These are phyloP conservation scores for Polymyxa betae DNA, from an alignment of 208 protist species.

Conservation along the genomic window DNA sequence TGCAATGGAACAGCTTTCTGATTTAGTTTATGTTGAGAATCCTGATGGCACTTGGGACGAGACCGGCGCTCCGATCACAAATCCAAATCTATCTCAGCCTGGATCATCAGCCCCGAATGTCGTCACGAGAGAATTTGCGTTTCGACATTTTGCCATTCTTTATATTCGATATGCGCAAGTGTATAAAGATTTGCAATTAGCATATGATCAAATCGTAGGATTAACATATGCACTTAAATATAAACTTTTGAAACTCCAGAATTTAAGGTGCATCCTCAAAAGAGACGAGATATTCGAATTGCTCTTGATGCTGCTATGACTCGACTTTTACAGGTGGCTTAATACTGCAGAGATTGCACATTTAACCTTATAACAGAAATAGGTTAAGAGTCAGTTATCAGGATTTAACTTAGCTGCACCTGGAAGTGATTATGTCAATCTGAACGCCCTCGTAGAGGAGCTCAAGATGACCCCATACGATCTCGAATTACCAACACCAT, in stretches of 20 bases:
- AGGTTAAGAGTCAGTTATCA: not conserved
- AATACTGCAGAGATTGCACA: too few species aligned
- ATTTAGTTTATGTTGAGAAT: constrained; percentile 26
- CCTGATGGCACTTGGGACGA: constrained; percentile 12
- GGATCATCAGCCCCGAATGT: not conserved
- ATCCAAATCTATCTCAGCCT: not conserved
- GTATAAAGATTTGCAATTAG: not conserved
- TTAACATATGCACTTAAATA: not conserved
- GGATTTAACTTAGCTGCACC: not conserved
- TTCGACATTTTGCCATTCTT: constrained; percentile 37
- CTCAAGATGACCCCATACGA: constrained; percentile 50
- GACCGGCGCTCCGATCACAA: not conserved
- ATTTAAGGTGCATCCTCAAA: constrained; percentile 30
- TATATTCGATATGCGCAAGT: constrained; percentile 43
- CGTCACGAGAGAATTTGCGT: not conserved
- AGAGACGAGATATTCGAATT: constrained; percentile 10
- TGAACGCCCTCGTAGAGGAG: constrained; percentile 22
- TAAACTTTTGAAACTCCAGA: not conserved
- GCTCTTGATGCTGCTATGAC: constrained; percentile 18
- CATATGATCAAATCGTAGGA: constrained; percentile 21
- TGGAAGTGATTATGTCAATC: constrained; percentile 6
- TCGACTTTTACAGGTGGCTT: constrained; percentile 10
- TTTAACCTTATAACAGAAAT: not conserved
- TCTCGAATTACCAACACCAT: not conserved
- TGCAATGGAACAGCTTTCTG: constrained; percentile 35